Evolutionary conservation across 2,329 filamentous ascomycete species (phyloP), one percentile per base, ranked within the genome.

Genomic region (Penicillium sp.): DNA sequence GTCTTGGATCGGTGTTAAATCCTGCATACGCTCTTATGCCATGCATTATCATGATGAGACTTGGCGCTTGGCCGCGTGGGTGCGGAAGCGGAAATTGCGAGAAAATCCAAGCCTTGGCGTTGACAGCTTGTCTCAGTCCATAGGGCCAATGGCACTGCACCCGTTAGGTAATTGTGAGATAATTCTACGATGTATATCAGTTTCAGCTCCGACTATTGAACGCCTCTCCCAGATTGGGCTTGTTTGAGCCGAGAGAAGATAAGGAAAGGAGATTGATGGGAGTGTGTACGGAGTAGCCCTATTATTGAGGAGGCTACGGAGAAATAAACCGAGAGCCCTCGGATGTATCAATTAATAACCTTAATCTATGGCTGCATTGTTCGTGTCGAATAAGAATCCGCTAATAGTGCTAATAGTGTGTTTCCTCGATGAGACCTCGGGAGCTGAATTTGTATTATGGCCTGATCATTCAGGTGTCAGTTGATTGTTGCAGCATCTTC

Each of bases 21-120:
- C 7, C 32, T 51, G 40, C 46, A 54, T 38, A 39, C 6, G 32
- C 8, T 15, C n/a, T 50, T 44, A 54, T 54, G 51, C 45, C 34
- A 32, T 4, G 21, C 38, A 7, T 34, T 34, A 34, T 34, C 13
- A 32, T 10, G 12, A 16, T 39, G 37, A 18, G 15, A 32, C 23
- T 39, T 39, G 39, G 40, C 38, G 21, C 34, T 45, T 51, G 52
- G 52, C 27, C 27, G 9, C 12, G 16, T 42, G 32, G 15, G 12
- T 1, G 16, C 16, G 18, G 21, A 3, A 15, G 16, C 15, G 15
- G 16, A 2, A 15, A 37, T 42, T 27, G 23, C 3, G 15, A 18
- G 12, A 10, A 13, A 29, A 32, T 27, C 15, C 4, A 12, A 46
- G 13, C 15, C 50, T 47, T 47, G 35, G 41, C 50, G 1, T 34